Evolutionary conservation across 192 early-diverging fungal genomes (phyloP).

Genomic region (Coemansia sp.): DNA sequence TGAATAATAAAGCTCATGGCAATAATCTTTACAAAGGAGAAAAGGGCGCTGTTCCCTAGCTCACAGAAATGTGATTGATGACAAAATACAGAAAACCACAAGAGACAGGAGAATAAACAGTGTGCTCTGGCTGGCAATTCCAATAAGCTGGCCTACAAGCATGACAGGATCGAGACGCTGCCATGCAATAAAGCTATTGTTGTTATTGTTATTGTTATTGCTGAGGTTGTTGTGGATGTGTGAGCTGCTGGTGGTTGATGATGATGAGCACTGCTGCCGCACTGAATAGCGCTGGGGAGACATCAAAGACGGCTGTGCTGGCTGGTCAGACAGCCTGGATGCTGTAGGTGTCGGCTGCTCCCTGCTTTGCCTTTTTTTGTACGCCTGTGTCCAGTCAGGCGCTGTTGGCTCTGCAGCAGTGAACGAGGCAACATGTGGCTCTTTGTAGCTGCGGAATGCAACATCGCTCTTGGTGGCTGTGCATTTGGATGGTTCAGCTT

Average conservation of each 20-base stretch:
- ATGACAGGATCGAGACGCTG: slow-evolving; percentile 14
- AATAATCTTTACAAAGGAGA: no score
- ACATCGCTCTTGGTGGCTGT: neutral
- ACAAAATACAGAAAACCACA: slow-evolving; percentile 18
- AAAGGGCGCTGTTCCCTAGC: neutral
- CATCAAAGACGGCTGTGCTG: neutral
- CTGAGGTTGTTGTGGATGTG: neutral
- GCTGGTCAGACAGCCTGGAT: neutral
- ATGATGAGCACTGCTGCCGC: no score
- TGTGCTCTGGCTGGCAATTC: slow-evolving; percentile 16
- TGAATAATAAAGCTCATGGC: no score
- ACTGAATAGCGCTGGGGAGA: neutral
- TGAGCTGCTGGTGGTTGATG: neutral
- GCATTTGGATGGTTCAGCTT: neutral
- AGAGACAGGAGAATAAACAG: slow-evolving; percentile 21
- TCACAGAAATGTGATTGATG: slow-evolving; percentile 16
- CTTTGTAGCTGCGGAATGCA: neutral
- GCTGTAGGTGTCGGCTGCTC: neutral
- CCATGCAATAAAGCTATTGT: neutral
- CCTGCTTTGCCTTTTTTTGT: neutral
- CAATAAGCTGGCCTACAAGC: slow-evolving; percentile 11
- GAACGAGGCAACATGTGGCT: neutral
- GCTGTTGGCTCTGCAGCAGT: neutral
- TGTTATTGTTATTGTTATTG: neutral
- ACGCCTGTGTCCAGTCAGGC: neutral